Percentiles rank a stretch among this genome's conserved stretches.
Evolutionary conservation across 768 basidiomycete species (phyloP).

Genomic region (Rubroboletus pulcherrimus): DNA sequence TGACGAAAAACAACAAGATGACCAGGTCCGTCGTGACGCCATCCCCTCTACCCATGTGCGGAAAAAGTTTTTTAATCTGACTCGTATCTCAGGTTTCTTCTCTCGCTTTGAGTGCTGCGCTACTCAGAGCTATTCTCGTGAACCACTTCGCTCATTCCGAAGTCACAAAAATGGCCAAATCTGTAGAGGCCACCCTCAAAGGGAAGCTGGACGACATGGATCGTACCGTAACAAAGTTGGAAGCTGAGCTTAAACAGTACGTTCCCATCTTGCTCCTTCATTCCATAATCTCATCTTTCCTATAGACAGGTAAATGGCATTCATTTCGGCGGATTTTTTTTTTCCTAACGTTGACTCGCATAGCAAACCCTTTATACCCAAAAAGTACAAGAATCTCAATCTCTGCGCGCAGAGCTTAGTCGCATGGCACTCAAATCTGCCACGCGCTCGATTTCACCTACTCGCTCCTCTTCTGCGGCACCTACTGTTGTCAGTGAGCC

Average conservation of each 20-base stretch:
- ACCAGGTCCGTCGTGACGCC: conserved; percentile 44
- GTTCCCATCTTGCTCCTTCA: conserved; percentile 28
- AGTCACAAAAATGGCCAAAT: conserved; percentile 63
- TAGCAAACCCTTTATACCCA: conserved; percentile 60
- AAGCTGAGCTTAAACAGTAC: conserved; percentile 70
- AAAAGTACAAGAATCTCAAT: conserved; percentile 70
- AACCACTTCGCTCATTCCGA: conserved; percentile 81
- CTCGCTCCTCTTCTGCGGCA: conserved; percentile 27
- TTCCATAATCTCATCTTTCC: conserved; percentile 17
- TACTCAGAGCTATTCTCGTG: conserved; percentile 78
- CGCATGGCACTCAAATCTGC: conserved; percentile 41
- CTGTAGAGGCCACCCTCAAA: conserved; percentile 57
- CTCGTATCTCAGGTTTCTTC: conserved; percentile 49
- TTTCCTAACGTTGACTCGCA: conserved; percentile 17
- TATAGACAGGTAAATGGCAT: conserved; percentile 56
- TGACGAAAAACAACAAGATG: conserved; percentile 52
- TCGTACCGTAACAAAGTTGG: conserved; percentile 52
- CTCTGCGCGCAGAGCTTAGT: conserved; percentile 61
- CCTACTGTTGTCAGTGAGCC: conserved; percentile 19
- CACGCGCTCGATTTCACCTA: conserved; percentile 20
- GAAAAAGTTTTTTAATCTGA: neutral
- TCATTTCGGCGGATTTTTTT: conserved; percentile 3
- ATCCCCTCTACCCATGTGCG: conserved; percentile 28
- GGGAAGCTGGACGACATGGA: conserved; percentile 65
- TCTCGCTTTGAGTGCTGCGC: conserved; percentile 70